Percentiles rank a stretch among this genome's conserved stretches.
Conservation (phyloP, 2,329 filamentous ascomycete species). For the Cyphellophora europaea region DNA sequence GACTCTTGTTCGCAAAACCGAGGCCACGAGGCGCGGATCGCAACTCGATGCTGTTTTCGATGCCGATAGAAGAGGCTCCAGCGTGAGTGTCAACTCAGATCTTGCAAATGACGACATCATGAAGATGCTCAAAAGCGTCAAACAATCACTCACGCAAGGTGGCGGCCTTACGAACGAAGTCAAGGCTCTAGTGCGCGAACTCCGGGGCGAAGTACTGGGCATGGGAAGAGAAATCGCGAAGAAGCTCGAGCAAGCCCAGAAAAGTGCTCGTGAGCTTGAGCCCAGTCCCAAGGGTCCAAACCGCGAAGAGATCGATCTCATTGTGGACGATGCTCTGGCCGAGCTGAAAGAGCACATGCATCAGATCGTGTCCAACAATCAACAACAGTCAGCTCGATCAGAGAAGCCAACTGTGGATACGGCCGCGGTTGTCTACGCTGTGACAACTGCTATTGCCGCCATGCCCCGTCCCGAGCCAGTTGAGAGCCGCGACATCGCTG, state of each 20-base stretch:
- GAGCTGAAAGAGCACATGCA: conserved; percentile 82
- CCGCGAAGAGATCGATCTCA: conserved; percentile 62
- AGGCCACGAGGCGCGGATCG: conserved; percentile 21
- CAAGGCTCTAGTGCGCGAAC: conserved; percentile 79
- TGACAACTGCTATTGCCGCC: conserved; percentile 63
- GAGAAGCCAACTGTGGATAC: conserved; percentile 62
- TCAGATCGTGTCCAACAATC: conserved; percentile 65
- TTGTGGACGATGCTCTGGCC: conserved; percentile 70
- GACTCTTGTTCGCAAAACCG: conserved; percentile 41
- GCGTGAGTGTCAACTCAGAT: conserved; percentile 25
- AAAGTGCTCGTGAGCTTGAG: conserved; percentile 33
- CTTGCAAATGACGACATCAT: conserved; percentile 66
- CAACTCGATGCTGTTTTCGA: conserved; percentile 29
- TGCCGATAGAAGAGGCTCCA: conserved; percentile 22
- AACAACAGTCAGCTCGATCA: conserved; percentile 54
- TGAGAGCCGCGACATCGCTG: conserved; percentile 37
- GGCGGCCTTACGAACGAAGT: conserved; percentile 87
- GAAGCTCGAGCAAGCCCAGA: conserved; percentile 63
- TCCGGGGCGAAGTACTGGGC: conserved; percentile 83
- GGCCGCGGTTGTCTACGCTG: conserved; percentile 75
- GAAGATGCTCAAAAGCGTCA: conserved; percentile 74
- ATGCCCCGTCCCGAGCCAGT: conserved; percentile 50
- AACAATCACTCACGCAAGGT: conserved; percentile 80
- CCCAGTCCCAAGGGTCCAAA: conserved; percentile 40
- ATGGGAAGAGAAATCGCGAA: conserved; percentile 89